phyloP scores from a whole-genome alignment of 495 filamentous ascomycete genomes.

The Aspergillus nidulans region DNA sequence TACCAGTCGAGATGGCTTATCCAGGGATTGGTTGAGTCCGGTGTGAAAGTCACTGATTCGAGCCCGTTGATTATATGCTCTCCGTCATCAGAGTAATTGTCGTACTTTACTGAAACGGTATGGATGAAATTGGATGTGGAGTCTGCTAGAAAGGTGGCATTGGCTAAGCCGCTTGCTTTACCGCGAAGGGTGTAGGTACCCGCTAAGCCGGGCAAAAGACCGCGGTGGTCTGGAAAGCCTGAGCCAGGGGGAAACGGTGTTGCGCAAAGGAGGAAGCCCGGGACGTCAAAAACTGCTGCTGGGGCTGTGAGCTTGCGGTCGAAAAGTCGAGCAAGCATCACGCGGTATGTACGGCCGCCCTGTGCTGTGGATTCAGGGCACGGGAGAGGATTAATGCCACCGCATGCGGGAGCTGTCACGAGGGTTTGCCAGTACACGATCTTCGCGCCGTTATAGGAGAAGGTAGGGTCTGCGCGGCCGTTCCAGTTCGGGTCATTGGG shows the following conservation, averaged over 20 bases:
- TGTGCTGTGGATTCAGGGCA: conserved; percentile 17
- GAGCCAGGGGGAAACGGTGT: conserved; percentile 8
- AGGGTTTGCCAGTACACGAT: conserved; percentile 21
- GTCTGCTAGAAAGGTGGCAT: background rate
- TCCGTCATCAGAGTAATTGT: conserved; percentile 22
- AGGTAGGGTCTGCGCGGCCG: conserved; percentile 22
- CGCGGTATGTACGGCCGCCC: conserved; percentile 15
- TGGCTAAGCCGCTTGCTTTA: conserved; percentile 5
- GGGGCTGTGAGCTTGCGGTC: conserved; percentile 3
- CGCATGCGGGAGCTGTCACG: conserved; percentile 10
- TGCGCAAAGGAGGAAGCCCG: conserved; percentile 16
- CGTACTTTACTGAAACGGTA: conserved; percentile 17
- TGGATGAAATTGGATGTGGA: background rate
- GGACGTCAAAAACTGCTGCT: background rate
- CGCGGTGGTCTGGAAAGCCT: background rate
- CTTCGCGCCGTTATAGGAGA: conserved; percentile 20
- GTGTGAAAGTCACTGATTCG: conserved; percentile 12
- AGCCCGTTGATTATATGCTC: conserved; percentile 12
- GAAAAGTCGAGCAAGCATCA: conserved; percentile 17
- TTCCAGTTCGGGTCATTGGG: conserved; percentile 26
- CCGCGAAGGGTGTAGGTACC: conserved; percentile 17
- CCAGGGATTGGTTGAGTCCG: background rate
- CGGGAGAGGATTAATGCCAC: conserved; percentile 13
- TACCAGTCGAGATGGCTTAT: conserved; percentile 17
- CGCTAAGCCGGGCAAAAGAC: background rate